These are phyloP conservation scores for Podaxis pistillaris DNA, from an alignment of 768 basidiomycete genomes.

Conservation along the genomic window DNA sequence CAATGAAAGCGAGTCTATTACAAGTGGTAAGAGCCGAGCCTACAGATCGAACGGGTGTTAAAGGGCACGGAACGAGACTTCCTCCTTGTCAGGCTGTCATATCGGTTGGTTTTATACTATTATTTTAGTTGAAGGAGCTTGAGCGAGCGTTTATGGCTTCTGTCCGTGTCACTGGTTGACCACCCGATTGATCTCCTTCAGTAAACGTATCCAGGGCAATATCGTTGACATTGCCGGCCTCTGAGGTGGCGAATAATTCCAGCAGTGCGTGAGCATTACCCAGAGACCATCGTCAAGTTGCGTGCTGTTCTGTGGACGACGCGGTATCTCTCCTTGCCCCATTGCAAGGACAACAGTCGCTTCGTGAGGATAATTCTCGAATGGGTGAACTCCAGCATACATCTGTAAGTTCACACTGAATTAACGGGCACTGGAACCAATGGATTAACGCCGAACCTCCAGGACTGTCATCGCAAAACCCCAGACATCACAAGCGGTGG, in stretches of 20 bases:
- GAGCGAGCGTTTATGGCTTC: too few species aligned
- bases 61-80: too few species aligned
- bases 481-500: not conserved
- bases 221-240: not conserved
- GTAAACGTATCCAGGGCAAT: not conserved
- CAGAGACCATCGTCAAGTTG: not conserved
- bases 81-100: too few species aligned
- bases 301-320: not conserved
- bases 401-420: not conserved
- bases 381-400: not conserved
- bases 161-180: too few species aligned
- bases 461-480: not conserved
- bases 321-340: not conserved
- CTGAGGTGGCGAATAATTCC: not conserved
- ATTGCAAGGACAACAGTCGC: not conserved
- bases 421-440: not conserved
- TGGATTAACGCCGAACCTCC: not conserved
- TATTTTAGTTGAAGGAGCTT: too few species aligned
- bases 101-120: too few species aligned
- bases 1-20: too few species aligned
- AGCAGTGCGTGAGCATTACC: not conserved
- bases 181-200: not conserved
- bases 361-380: not conserved
- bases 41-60: too few species aligned
- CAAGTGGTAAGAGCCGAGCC: too few species aligned